A percentile compares a stretch with the other conserved stretches of the same genome.
These are phyloP conservation scores for Phyllosticta citrichinensis DNA, from an alignment of 2,329 filamentous ascomycete genomes.

Conservation along the genomic window DNA sequence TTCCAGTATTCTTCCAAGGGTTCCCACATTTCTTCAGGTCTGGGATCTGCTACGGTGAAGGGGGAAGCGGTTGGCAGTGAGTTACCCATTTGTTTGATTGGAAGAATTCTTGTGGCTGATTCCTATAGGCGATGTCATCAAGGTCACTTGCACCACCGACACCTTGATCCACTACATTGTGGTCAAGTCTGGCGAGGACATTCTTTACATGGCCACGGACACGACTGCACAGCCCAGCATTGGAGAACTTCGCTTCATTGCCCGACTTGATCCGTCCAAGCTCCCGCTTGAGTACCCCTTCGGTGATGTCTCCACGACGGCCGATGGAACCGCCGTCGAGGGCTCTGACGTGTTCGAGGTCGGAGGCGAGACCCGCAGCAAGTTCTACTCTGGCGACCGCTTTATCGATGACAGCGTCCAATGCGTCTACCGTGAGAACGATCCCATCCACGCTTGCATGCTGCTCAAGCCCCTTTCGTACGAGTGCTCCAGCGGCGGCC, in stretches of 20 bases:
- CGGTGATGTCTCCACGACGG: slow-evolving; percentile 44
- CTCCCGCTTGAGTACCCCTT: slow-evolving; percentile 28
- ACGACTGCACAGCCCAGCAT: slow-evolving; percentile 38
- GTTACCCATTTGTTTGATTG: slow-evolving; percentile 6
- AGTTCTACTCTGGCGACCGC: slow-evolving; percentile 60
- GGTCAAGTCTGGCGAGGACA: slow-evolving; percentile 49
- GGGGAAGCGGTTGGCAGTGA: slow-evolving; percentile 24
- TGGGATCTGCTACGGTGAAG: slow-evolving; percentile 49
- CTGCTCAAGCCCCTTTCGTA: slow-evolving; percentile 45
- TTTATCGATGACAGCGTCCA: slow-evolving; percentile 59
- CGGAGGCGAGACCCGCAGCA: slow-evolving; percentile 53
- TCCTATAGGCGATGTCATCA: slow-evolving; percentile 38
- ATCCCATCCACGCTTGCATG: slow-evolving; percentile 50
- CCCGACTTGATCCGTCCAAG: slow-evolving; percentile 43
- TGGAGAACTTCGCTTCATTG: slow-evolving; percentile 53
- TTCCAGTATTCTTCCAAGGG: slow-evolving; percentile 44
- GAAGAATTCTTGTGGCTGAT: slow-evolving; percentile 9
- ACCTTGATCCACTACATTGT: slow-evolving; percentile 58
- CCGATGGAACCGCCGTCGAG: slow-evolving; percentile 45
- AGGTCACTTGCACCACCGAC: slow-evolving; percentile 49
- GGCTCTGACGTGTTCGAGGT: slow-evolving; percentile 45
- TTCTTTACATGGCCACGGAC: slow-evolving; percentile 47
- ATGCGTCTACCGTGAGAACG: slow-evolving; percentile 45
- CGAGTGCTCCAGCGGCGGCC: slow-evolving; percentile 55
- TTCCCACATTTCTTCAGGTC: slow-evolving; percentile 50